These are phyloP conservation scores for Lachancea cidri DNA, from an alignment of 805 yeast genomes.

Conservation along the genomic window DNA sequence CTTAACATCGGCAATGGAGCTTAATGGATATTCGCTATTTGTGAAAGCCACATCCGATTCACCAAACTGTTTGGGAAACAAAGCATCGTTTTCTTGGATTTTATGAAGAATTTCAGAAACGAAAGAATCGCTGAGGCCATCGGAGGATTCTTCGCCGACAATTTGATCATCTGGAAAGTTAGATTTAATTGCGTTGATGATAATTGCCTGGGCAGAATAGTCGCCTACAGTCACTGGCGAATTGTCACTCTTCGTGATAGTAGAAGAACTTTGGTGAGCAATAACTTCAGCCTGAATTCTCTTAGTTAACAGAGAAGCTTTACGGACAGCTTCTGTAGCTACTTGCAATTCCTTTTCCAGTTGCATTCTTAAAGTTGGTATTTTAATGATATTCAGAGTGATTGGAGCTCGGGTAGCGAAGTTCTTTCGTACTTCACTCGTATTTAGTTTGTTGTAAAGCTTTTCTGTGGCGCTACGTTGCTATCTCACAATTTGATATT, in stretches of 20 bases:
- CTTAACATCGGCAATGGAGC: conserved; percentile 45
- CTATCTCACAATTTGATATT: neutral
- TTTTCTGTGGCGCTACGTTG: no score
- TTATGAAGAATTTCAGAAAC: conserved; percentile 52
- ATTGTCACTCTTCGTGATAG: conserved; percentile 76
- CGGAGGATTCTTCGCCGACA: conserved; percentile 93
- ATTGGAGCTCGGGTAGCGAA: neutral
- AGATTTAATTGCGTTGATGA: conserved; percentile 72
- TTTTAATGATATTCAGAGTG: neutral
- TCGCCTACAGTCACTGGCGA: conserved; percentile 98
- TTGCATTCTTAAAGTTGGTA: conserved; percentile 19
- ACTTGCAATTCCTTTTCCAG: conserved; percentile 66
- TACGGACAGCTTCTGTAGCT: conserved; percentile 85
- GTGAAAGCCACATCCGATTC: conserved; percentile 11
- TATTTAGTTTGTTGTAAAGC: no score
- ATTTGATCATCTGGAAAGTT: conserved; percentile 82
- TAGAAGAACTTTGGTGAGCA: conserved; percentile 42
- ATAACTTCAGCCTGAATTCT: conserved; percentile 52
- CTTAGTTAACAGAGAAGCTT: conserved; percentile 76
- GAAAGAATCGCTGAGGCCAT: conserved; percentile 49
- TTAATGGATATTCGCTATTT: conserved; percentile 31
- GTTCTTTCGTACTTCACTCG: no score
- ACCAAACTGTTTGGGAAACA: conserved; percentile 33
- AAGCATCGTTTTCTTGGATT: conserved; percentile 47
- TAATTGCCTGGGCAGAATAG: conserved; percentile 91